These are phyloP conservation scores for Chloranthus sessilifolius DNA, from an alignment of 164 flowering plant genomes.

Conservation along the genomic window DNA sequence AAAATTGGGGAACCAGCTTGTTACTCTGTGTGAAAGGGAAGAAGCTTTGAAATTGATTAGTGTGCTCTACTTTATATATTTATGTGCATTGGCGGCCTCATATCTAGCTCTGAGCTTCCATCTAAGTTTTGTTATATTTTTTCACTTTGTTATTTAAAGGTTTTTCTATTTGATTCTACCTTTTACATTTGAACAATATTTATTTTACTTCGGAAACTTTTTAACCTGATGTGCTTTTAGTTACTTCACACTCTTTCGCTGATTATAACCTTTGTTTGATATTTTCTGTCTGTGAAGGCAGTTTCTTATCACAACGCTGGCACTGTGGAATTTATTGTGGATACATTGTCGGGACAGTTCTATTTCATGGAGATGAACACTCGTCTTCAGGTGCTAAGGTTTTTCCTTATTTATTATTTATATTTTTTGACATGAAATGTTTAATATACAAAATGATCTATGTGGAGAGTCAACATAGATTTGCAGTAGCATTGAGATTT, in stretches of 20 bases:
- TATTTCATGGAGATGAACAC: conserved; percentile 99
- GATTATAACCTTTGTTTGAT: conserved; percentile 17
- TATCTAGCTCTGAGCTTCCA: not conserved
- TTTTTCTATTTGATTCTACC: not conserved
- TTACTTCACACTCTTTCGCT: conserved; percentile 12
- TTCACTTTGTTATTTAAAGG: not conserved
- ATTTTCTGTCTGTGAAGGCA: conserved; percentile 54
- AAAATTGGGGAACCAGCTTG: not conserved
- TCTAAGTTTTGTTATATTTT: not conserved
- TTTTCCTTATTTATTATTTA: too few relatives aligned
- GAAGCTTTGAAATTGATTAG: not conserved
- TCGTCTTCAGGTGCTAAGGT: conserved; percentile 76
- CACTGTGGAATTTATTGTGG: conserved; percentile 99
- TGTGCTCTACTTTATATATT: not conserved
- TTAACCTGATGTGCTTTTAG: not conserved
- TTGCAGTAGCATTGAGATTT: too few relatives aligned
- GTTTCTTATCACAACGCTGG: conserved; percentile 96
- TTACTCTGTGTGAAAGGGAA: not conserved
- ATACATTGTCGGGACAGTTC: conserved; percentile 71
- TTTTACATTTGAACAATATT: not conserved
- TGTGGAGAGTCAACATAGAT: too few relatives aligned
- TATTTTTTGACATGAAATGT: too few relatives aligned
- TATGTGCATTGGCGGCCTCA: not conserved
- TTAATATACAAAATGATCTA: too few relatives aligned
- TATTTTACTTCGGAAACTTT: not conserved